A percentile compares a stretch with the other conserved stretches of the same genome.
Evolutionary conservation across 2,329 filamentous ascomycete genomes (phyloP).

Genomic region (Paraconiothyrium brasiliense): DNA sequence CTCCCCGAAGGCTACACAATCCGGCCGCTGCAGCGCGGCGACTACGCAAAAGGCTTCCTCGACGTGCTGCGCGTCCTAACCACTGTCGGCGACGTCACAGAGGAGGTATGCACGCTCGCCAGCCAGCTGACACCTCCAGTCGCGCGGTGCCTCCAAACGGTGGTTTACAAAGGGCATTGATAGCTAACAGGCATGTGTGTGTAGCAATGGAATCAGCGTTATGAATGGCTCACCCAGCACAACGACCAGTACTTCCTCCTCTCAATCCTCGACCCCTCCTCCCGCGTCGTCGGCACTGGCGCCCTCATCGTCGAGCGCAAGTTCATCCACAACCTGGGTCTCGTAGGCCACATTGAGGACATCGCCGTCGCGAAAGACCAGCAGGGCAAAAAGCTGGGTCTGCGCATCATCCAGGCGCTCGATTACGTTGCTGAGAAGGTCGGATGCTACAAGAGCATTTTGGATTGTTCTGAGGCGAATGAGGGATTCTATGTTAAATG

Average conservation of each 20-base stretch:
- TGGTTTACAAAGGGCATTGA: not conserved
- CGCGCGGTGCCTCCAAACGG: not conserved
- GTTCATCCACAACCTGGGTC: conserved; percentile 83
- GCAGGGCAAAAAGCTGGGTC: conserved; percentile 95
- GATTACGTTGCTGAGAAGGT: conserved; percentile 87
- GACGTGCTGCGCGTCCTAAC: conserved; percentile 92
- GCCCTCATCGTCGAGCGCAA: conserved; percentile 93
- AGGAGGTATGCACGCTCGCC: conserved; percentile 59
- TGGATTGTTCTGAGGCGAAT: conserved; percentile 95
- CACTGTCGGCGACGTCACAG: conserved; percentile 85
- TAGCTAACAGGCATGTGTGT: not conserved
- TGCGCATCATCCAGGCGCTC: conserved; percentile 92
- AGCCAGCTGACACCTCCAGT: no score
- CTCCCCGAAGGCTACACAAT: conserved; percentile 85
- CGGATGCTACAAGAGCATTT: conserved; percentile 95
- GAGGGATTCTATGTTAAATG: conserved; percentile 99
- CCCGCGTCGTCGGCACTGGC: conserved; percentile 85
- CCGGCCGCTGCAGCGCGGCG: conserved; percentile 79
- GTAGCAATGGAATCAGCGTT: conserved; percentile 74
- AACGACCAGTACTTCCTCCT: conserved; percentile 86
- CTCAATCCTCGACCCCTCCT: conserved; percentile 78
- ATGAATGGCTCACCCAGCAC: conserved; percentile 79
- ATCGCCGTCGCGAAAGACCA: conserved; percentile 95
- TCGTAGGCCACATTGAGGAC: conserved; percentile 96
- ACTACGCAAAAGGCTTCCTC: conserved; percentile 85